phyloP scores from a whole-genome alignment of 192 early-diverging fungal species.

The Backusella parvicylindrica region DNA sequence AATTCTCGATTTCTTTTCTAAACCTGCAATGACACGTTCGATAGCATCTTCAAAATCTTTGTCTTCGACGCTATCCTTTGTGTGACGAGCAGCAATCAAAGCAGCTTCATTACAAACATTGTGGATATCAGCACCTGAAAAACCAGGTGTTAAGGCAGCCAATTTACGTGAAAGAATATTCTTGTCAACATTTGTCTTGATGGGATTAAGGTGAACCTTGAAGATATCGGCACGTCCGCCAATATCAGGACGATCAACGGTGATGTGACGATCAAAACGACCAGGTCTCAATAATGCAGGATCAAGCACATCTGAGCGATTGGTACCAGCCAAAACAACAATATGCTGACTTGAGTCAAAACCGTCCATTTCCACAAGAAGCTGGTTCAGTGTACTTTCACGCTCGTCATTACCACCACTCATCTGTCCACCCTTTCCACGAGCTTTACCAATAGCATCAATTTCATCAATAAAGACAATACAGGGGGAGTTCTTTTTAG shows the following conservation, averaged over 20 bases:
- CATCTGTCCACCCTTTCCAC: conserved; percentile 76
- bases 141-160: conserved; percentile 94
- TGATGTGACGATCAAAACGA: conserved; percentile 96
- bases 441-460: conserved; percentile 98
- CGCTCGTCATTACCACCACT: conserved; percentile 95
- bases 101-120: conserved; percentile 99
- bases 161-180: conserved; percentile 77
- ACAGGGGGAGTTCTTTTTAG: conserved; percentile 97
- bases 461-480: conserved; percentile 99
- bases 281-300: conserved; percentile 95
- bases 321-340: conserved; percentile 97
- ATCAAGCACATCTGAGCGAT: conserved; percentile 95
- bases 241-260: conserved; percentile 95
- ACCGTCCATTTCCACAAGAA: conserved; percentile 99
- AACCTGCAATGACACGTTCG: conserved; percentile 95
- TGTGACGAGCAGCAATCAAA: conserved; percentile 87
- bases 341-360: conserved; percentile 86
- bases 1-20: conserved; percentile 97
- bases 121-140: conserved; percentile 94
- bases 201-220: conserved; percentile 92
- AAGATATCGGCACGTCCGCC: conserved; percentile 94
- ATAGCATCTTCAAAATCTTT: conserved; percentile 97
- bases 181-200: conserved; percentile 84
- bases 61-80: conserved; percentile 69
- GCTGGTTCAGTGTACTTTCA: conserved; percentile 94